These are phyloP conservation scores for Acacia pycnantha DNA, from an alignment of 331 rosid species.

Conservation along the genomic window DNA sequence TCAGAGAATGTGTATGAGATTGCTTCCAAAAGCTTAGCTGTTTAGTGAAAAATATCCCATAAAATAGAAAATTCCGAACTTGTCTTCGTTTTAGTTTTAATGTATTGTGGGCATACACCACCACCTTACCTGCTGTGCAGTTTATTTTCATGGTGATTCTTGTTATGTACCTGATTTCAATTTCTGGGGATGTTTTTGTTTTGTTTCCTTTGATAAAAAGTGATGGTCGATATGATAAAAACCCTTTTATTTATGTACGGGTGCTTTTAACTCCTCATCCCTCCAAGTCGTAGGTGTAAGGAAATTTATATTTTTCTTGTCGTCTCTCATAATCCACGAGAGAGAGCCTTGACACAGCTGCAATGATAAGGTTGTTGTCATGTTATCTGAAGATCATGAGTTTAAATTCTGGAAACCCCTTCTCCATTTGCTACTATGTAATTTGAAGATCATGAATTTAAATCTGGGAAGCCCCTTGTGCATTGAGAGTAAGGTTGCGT, in stretches of 20 bases:
- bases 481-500: too few relatives aligned
- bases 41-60: conserved; percentile 30
- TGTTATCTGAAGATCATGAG: too few relatives aligned
- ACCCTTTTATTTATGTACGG: neutral
- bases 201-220: neutral
- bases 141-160: neutral
- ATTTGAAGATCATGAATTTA: too few relatives aligned
- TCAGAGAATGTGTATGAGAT: conserved; percentile 96
- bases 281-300: neutral
- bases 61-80: conserved; percentile 10
- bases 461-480: too few relatives aligned
- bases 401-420: too few relatives aligned
- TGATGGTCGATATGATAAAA: neutral
- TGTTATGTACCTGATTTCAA: neutral
- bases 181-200: conserved; percentile 9
- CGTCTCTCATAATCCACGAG: too few relatives aligned
- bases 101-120: neutral
- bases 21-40: conserved; percentile 92
- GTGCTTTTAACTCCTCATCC: neutral
- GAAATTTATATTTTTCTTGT: neutral
- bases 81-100: neutral
- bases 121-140: neutral
- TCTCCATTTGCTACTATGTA: too few relatives aligned
- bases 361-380: too few relatives aligned
- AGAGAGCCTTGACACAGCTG: too few relatives aligned